Evolutionary conservation across 768 basidiomycete genomes (phyloP).

Genomic region (Chalciporus piperatus): DNA sequence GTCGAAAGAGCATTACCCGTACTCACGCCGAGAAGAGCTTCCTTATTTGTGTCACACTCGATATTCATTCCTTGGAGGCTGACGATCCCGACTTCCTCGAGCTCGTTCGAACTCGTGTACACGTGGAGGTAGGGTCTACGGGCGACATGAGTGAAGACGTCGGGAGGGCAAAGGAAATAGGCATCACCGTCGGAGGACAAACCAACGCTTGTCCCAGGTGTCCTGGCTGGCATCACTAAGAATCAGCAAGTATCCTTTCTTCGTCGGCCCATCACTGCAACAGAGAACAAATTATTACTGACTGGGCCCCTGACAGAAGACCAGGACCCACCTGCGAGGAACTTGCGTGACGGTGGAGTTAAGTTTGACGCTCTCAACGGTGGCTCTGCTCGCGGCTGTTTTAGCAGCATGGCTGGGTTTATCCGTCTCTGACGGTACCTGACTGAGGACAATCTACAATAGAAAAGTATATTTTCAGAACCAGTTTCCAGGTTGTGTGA

Average conservation of each 20-base stretch:
- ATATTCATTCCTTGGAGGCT: constrained; percentile 83
- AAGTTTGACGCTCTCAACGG: constrained; percentile 59
- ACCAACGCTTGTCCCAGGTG: constrained; percentile 82
- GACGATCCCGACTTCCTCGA: constrained; percentile 80
- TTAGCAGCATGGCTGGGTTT: constrained; percentile 16
- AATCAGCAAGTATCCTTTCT: constrained; percentile 80
- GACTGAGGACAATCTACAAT: constrained; percentile 71
- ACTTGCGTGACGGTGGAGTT: constrained; percentile 71
- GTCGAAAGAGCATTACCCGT: not conserved
- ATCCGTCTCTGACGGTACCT: constrained; percentile 62
- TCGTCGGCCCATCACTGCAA: constrained; percentile 73
- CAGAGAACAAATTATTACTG: not conserved
- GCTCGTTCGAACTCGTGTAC: constrained; percentile 79
- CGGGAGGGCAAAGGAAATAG: not conserved
- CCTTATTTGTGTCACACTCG: constrained; percentile 84
- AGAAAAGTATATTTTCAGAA: constrained; percentile 14
- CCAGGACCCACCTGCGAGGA: constrained; percentile 57
- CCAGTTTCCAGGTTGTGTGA: not conserved
- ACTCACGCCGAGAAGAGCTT: constrained; percentile 79
- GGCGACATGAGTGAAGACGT: constrained; percentile 1
- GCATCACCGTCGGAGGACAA: constrained; percentile 76
- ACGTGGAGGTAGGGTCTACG: constrained; percentile 85
- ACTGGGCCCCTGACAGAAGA: not conserved
- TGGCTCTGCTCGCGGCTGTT: constrained; percentile 33
- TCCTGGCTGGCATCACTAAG: constrained; percentile 78